Evolutionary conservation across 345 rosid genomes (phyloP).

Genomic region (Eutrema heterophyllum): DNA sequence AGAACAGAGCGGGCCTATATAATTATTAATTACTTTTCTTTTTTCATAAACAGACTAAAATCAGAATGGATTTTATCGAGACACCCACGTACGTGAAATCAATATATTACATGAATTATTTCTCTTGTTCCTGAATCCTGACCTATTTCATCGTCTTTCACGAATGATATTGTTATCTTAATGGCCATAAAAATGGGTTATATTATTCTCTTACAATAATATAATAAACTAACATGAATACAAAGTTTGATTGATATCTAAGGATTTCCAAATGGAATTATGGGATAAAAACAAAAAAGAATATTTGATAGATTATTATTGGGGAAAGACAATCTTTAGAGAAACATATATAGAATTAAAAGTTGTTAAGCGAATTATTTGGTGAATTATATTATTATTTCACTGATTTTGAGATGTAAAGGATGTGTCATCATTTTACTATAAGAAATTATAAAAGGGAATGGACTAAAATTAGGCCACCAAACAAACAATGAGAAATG

Average conservation of each 20-base stretch:
- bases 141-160: not conserved
- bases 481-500: conserved; percentile 26
- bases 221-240: not conserved
- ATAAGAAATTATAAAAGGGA: not conserved
- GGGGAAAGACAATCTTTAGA: conserved; percentile 1
- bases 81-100: conserved; percentile 12
- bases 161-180: not conserved
- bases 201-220: not conserved
- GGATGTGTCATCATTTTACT: conserved; percentile 3
- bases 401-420: not conserved
- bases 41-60: not conserved
- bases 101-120: not conserved
- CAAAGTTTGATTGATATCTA: not conserved
- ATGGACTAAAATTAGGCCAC: conserved; percentile 31
- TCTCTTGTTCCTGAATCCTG: not conserved
- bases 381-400: conserved; percentile 4
- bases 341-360: not conserved
- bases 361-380: conserved; percentile 13
- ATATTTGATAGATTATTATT: conserved; percentile 5
- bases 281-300: not conserved
- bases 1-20: conserved; percentile 20
- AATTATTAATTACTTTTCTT: not conserved
- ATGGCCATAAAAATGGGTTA: not conserved
- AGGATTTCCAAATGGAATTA: not conserved
- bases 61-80: conserved; percentile 6